Evolutionary conservation across 495 filamentous ascomycete genomes (phyloP).

Genomic region (Aspergillus steynii): DNA sequence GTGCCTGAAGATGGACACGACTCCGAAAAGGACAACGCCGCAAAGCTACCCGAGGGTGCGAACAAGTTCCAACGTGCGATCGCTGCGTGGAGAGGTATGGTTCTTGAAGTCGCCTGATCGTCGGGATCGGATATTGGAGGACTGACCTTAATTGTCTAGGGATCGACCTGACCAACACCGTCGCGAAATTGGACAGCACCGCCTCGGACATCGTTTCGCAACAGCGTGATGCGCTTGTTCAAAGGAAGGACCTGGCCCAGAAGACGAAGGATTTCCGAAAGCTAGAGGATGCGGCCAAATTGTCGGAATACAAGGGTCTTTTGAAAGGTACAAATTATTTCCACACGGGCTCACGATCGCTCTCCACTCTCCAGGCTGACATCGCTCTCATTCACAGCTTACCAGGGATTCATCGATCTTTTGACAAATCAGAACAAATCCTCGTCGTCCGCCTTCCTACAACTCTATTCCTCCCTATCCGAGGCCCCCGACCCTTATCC

Average conservation of each 20-base stretch:
- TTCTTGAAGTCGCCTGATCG: background rate
- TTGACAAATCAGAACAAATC: constrained; percentile 92
- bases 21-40: constrained; percentile 23
- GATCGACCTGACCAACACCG: constrained; percentile 82
- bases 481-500: constrained; percentile 98
- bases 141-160: constrained; percentile 51
- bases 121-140: background rate
- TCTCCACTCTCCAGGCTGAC: background rate
- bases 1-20: constrained; percentile 36
- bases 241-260: constrained; percentile 94
- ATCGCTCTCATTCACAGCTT: constrained; percentile 54
- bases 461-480: constrained; percentile 88
- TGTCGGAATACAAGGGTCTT: constrained; percentile 82
- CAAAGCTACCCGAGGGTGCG: constrained; percentile 54
- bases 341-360: background rate
- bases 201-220: constrained; percentile 90
- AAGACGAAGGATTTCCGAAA: constrained; percentile 99
- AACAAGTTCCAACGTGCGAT: constrained; percentile 97
- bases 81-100: constrained; percentile 89
- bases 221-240: constrained; percentile 88
- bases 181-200: constrained; percentile 85
- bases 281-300: constrained; percentile 85
- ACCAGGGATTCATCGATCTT: constrained; percentile 96
- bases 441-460: constrained; percentile 86
- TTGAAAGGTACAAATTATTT: constrained; percentile 67